phyloP scores from a whole-genome alignment of 2,329 filamentous ascomycete genomes.

The Colletotrichum trifolii region DNA sequence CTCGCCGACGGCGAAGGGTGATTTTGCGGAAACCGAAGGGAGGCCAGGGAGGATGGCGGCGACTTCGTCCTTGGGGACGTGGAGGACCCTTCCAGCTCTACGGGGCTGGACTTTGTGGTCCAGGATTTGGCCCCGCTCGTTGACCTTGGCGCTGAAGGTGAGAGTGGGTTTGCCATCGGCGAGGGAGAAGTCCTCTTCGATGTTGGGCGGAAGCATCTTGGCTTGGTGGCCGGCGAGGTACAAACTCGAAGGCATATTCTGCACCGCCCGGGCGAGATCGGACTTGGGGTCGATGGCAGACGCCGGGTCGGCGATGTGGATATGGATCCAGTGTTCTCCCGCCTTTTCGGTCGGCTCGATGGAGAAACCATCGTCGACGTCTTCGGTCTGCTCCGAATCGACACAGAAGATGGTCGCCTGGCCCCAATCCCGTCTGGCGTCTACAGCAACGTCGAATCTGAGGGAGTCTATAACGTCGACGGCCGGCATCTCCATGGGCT shows the following conservation, averaged over 20 bases:
- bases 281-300: constrained; percentile 73
- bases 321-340: constrained; percentile 77
- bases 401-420: constrained; percentile 77
- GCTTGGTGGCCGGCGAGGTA: constrained; percentile 69
- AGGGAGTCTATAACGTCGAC: constrained; percentile 45
- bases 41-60: constrained; percentile 29
- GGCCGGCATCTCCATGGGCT: constrained; percentile 53
- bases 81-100: constrained; percentile 64
- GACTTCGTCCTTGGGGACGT: constrained; percentile 54
- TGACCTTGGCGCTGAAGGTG: constrained; percentile 71
- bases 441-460: constrained; percentile 56
- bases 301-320: constrained; percentile 83
- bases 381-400: constrained; percentile 71
- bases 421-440: constrained; percentile 68
- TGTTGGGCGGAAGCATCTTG: constrained; percentile 64
- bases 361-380: constrained; percentile 85
- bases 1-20: constrained; percentile 49
- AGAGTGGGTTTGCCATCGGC: constrained; percentile 62
- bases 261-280: constrained; percentile 68
- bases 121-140: constrained; percentile 62
- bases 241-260: constrained; percentile 68
- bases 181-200: constrained; percentile 64
- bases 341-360: constrained; percentile 67
- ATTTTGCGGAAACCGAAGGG: not conserved
- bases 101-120: constrained; percentile 66